Percentiles rank a stretch among this genome's conserved stretches.
Evolutionary conservation across 1,284 basidiomycete genomes (phyloP).

Genomic region (Puccinia novopanici): DNA sequence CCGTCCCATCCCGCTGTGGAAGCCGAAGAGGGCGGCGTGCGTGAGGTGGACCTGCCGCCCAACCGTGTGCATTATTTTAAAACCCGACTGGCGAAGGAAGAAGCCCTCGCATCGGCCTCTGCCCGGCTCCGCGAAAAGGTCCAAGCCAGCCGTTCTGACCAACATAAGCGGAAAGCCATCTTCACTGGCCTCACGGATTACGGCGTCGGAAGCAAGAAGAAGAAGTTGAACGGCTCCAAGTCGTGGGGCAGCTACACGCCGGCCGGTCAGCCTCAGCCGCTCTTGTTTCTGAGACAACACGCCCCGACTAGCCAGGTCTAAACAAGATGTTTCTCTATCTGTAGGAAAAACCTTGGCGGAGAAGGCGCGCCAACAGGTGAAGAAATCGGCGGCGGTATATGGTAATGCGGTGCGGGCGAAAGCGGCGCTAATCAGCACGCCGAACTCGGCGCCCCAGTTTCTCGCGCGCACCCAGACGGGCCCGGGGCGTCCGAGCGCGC

Average conservation of each 20-base stretch:
- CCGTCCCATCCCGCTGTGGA: background rate
- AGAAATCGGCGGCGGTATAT: constrained; percentile 40
- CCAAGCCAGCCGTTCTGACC: constrained; percentile 35
- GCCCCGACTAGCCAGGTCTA: too few species aligned
- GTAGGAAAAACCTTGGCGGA: constrained; percentile 39
- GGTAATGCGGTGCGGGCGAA: constrained; percentile 25
- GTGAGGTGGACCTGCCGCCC: constrained; percentile 13
- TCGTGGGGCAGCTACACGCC: constrained; percentile 20
- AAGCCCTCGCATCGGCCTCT: constrained; percentile 36
- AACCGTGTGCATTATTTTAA: constrained; percentile 38
- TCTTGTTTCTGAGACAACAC: background rate
- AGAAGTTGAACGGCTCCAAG: constrained; percentile 28
- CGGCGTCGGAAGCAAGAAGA: constrained; percentile 31
- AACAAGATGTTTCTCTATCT: too few species aligned
- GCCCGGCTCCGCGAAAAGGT: constrained; percentile 33
- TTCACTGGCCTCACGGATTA: constrained; percentile 43
- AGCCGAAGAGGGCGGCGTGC: background rate
- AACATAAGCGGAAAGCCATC: constrained; percentile 38
- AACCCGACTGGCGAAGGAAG: constrained; percentile 21
- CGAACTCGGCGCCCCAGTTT: background rate
- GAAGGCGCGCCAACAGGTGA: constrained; percentile 46
- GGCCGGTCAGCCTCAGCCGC: constrained; percentile 13
- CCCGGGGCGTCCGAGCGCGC: background rate
- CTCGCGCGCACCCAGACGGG: background rate
- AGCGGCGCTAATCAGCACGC: background rate